Evolutionary conservation across 306 rosid genomes (phyloP), one percentile per base, ranked within the genome.

Genomic region (Glycine soja): DNA sequence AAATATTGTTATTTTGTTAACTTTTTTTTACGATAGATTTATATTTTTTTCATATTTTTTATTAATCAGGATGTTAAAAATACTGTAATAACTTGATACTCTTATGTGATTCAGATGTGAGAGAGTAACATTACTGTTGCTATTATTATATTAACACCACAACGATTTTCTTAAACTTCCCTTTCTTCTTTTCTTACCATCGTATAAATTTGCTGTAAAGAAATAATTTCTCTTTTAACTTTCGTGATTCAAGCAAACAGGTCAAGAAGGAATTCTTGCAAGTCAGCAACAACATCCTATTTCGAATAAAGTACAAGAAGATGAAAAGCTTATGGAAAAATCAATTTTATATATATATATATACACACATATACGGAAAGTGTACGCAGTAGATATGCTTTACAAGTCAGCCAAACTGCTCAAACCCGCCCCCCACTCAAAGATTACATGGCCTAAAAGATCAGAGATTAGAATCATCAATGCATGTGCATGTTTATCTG

Each of bases 401-500:
- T 67, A 40, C 30, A 51, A 67, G 73, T 84, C 54, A 68, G 58
- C 30, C 7, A 36, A 62, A 62, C 0, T 36, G 40, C 5, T 4
- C 40, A 36, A 36, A 36, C 40, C 2, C 40, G 40, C 40, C 40
- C 40, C 38, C 40, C 40, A 36, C 40, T 36, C 40, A 36, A 36
- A 36, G 40, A 36, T 36, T 36, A 24, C 30, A 12, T 3, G 61
- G 6, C 10, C 14, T 6, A 74, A 24, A 24, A 24, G 30, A 24
- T 24, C 30, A 24, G 30, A 24, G 40, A 65, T 56, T 8, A 59
- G 24, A 40, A 24, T 6, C 4, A 54, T 11, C 0, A 15, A 58
- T 78, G 77, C 77, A 59, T 79, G 10, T 63, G 46, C 4, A 34
- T 63, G 80, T 65, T 83, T 66, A 56, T 50, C 56, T 38, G 4